Conservation (phyloP, 192 early-diverging fungal genomes). For the Podochytrium sp. region DNA sequence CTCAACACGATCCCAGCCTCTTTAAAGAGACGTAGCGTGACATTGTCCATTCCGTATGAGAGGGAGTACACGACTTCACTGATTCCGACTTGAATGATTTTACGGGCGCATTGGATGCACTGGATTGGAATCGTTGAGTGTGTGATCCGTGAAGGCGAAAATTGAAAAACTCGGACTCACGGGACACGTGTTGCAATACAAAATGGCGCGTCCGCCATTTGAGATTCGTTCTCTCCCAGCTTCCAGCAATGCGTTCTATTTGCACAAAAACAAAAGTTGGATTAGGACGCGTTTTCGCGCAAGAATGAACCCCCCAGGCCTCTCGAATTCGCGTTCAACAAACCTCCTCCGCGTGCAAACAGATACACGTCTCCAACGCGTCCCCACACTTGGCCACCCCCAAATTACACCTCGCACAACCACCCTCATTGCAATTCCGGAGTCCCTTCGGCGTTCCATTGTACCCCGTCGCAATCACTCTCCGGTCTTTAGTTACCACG, state of each 20-base stretch:
- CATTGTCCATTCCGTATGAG: conserved; percentile 93
- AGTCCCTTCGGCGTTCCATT: conserved; percentile 95
- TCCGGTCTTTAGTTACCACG: conserved; percentile 83
- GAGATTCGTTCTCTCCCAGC: conserved; percentile 91
- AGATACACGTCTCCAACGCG: conserved; percentile 85
- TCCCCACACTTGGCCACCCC: conserved; percentile 73
- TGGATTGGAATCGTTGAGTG: conserved; percentile 10
- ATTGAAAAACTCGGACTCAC: conserved; percentile 33
- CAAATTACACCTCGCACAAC: conserved; percentile 92
- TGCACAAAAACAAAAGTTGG: neutral
- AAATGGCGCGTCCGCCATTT: conserved; percentile 58
- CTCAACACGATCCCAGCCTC: conserved; percentile 83
- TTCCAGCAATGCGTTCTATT: conserved; percentile 91
- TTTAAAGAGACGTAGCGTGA: conserved; percentile 78
- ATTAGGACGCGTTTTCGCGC: neutral
- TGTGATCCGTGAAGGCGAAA: neutral
- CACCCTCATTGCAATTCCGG: conserved; percentile 92
- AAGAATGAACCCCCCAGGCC: neutral
- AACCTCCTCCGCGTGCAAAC: conserved; percentile 96
- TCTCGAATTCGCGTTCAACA: neutral
- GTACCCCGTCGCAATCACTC: conserved; percentile 97
- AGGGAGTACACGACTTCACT: conserved; percentile 89
- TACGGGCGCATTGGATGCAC: conserved; percentile 88
- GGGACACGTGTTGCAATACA: conserved; percentile 95
- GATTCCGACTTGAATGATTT: conserved; percentile 94